A percentile compares a stretch with the other conserved stretches of the same genome.
Conservation (phyloP, 2,329 filamentous ascomycete species). For the Aspergillus oerlinghausenensis region DNA sequence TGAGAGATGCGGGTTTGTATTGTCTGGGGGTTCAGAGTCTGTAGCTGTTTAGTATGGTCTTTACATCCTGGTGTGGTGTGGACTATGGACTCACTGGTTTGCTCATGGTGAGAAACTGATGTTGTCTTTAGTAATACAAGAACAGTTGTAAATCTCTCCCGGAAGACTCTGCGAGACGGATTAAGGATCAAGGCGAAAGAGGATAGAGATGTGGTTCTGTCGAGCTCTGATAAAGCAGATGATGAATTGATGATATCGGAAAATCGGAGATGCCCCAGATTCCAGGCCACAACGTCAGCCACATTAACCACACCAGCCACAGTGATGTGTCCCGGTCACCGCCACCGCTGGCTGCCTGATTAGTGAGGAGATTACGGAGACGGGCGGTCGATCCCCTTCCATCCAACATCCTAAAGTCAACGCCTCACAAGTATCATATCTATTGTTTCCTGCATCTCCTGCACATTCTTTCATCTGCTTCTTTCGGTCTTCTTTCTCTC, state of each 20-base stretch:
- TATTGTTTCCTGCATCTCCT: slow-evolving; percentile 13
- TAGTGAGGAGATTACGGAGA: not conserved
- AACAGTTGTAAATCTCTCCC: not conserved
- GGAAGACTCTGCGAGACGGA: fast-evolving
- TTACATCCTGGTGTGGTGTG: not conserved
- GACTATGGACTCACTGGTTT: slow-evolving; percentile 18
- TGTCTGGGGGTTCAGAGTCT: slow-evolving; percentile 25
- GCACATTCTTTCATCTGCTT: slow-evolving; percentile 17
- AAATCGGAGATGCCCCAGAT: not conserved
- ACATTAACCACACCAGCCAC: not conserved
- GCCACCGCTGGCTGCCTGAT: not conserved
- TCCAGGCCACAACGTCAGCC: not conserved
- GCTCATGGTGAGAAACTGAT: not conserved
- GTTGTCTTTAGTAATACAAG: not conserved
- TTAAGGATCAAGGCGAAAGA: no score
- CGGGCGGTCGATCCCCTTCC: not conserved
- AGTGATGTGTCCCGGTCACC: not conserved
- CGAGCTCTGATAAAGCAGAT: not conserved
- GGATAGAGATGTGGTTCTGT: not conserved
- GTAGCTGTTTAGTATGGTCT: not conserved
- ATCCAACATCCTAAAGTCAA: not conserved
- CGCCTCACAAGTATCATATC: slow-evolving; percentile 11
- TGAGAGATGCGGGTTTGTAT: slow-evolving; percentile 36
- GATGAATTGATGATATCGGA: not conserved
- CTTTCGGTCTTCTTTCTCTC: slow-evolving; percentile 12